These are phyloP conservation scores for Kuraishia capsulata DNA, from an alignment of 805 yeast genomes.

Conservation along the genomic window DNA sequence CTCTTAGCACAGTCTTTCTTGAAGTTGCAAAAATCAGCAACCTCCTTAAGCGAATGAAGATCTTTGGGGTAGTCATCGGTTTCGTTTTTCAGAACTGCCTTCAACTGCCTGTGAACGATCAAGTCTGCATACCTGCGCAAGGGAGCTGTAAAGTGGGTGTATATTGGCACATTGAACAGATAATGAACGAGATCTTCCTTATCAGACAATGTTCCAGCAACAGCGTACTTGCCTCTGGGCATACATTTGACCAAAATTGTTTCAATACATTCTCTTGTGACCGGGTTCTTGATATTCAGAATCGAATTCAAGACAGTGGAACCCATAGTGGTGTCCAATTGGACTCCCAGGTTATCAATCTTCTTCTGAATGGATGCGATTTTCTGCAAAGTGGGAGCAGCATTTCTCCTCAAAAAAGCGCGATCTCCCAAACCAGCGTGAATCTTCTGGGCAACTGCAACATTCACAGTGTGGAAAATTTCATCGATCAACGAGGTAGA, in stretches of 20 bases:
- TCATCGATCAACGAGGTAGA: constrained; percentile 62
- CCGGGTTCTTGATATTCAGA: constrained; percentile 49
- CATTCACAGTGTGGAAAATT: constrained; percentile 70
- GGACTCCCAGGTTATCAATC: constrained; percentile 54
- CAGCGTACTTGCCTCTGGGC: constrained; percentile 77
- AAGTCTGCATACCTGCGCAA: constrained; percentile 86
- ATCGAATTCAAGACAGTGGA: constrained; percentile 67
- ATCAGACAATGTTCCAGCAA: constrained; percentile 81
- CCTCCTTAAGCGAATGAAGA: constrained; percentile 62
- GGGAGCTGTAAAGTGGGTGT: constrained; percentile 92
- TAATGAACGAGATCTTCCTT: constrained; percentile 75
- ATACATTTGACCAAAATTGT: constrained; percentile 73
- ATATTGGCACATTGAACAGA: constrained; percentile 72
- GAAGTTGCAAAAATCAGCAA: constrained; percentile 90
- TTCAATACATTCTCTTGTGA: constrained; percentile 65
- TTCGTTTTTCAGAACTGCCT: constrained; percentile 41
- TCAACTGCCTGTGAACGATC: constrained; percentile 87
- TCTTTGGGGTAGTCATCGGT: constrained; percentile 39
- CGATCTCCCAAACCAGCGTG: constrained; percentile 70
- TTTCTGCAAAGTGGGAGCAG: constrained; percentile 74
- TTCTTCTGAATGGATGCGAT: constrained; percentile 71
- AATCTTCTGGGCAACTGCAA: constrained; percentile 74
- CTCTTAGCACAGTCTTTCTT: constrained; percentile 88
- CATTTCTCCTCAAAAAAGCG: constrained; percentile 81
- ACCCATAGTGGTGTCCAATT: constrained; percentile 66